Percentiles rank a stretch among this genome's conserved stretches.
Evolutionary conservation across 768 basidiomycete species (phyloP).

Genomic region (Cyclocybe cylindracea): DNA sequence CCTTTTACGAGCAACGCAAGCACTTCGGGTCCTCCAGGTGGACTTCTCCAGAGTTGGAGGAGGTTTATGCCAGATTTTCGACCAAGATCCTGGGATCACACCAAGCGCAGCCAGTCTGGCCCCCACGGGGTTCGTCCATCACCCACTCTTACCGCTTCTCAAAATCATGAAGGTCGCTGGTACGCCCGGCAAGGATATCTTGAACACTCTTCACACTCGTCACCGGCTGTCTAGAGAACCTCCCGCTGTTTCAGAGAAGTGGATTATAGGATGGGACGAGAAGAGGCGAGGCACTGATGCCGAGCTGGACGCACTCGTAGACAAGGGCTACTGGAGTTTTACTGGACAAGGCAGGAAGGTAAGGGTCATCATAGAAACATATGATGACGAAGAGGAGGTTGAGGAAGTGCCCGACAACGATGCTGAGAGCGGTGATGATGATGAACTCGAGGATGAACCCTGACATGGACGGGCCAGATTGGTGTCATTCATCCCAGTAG

Average conservation of each 20-base stretch:
- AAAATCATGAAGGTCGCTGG: slow-evolving; percentile 29
- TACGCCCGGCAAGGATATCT: slow-evolving; percentile 22
- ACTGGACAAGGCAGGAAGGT: slow-evolving; percentile 10
- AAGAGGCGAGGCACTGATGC: slow-evolving; percentile 32
- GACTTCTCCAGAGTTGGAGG: slow-evolving; percentile 38
- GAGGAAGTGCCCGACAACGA: slow-evolving; percentile 24
- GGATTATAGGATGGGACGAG: slow-evolving; percentile 36
- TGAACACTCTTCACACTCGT: slow-evolving; percentile 17
- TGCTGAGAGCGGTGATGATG: slow-evolving; percentile 17
- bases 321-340: slow-evolving; percentile 30
- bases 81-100: slow-evolving; percentile 8
- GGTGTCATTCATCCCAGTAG: too few relatives aligned
- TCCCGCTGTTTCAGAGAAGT: slow-evolving; percentile 13
- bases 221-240: not conserved
- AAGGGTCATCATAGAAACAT: slow-evolving; percentile 28
- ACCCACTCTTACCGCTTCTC: slow-evolving; percentile 22
- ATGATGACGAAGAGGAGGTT: slow-evolving; percentile 31
- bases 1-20: slow-evolving; percentile 34
- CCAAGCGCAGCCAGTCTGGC: not conserved
- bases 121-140: not conserved
- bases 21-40: slow-evolving; percentile 40
- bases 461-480: not conserved
- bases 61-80: slow-evolving; percentile 34
- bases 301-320: slow-evolving; percentile 39
- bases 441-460: slow-evolving; percentile 6